Percentiles rank a stretch among this genome's conserved stretches.
phyloP scores from a whole-genome alignment of 129 eudicot species.

The Calendula officinalis region DNA sequence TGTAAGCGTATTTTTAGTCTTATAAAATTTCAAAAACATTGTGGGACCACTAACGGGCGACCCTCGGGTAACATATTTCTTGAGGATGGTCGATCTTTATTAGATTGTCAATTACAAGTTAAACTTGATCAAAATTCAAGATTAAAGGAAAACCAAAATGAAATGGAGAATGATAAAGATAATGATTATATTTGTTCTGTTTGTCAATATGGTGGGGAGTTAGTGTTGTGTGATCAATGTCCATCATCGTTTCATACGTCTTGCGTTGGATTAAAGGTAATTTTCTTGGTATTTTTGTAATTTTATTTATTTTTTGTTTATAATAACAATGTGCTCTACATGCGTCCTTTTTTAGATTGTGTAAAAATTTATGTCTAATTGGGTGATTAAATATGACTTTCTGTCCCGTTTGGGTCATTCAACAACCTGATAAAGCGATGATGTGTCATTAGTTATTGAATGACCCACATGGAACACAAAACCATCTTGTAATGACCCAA shows the following conservation, averaged over 20 bases:
- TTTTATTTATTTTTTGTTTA: background rate
- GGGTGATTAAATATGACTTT: too few relatives aligned
- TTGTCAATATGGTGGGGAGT: slow-evolving; percentile 74
- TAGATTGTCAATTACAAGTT: slow-evolving; percentile 54
- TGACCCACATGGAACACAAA: too few relatives aligned
- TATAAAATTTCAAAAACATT: slow-evolving; percentile 68
- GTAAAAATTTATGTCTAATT: too few relatives aligned
- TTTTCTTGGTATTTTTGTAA: slow-evolving; percentile 1
- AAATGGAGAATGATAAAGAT: slow-evolving; percentile 55
- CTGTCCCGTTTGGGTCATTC: too few relatives aligned
- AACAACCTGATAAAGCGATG: too few relatives aligned
- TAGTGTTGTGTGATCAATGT: slow-evolving; percentile 75
- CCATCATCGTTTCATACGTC: slow-evolving; percentile 76
- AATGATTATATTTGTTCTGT: slow-evolving; percentile 75
- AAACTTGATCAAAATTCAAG: slow-evolving; percentile 22
- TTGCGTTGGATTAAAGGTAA: slow-evolving; percentile 68
- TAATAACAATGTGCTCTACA: too few relatives aligned
- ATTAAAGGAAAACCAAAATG: slow-evolving; percentile 22
- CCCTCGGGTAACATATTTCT: slow-evolving; percentile 62
- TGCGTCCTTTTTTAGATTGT: too few relatives aligned
- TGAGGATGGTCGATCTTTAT: slow-evolving; percentile 74
- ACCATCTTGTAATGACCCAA: too few relatives aligned
- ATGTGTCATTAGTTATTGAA: too few relatives aligned
- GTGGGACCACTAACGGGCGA: slow-evolving; percentile 42
- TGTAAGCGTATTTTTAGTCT: slow-evolving; percentile 54